Evolutionary conservation across 495 filamentous ascomycete species (phyloP).

Genomic region (Penicillium desertorum): DNA sequence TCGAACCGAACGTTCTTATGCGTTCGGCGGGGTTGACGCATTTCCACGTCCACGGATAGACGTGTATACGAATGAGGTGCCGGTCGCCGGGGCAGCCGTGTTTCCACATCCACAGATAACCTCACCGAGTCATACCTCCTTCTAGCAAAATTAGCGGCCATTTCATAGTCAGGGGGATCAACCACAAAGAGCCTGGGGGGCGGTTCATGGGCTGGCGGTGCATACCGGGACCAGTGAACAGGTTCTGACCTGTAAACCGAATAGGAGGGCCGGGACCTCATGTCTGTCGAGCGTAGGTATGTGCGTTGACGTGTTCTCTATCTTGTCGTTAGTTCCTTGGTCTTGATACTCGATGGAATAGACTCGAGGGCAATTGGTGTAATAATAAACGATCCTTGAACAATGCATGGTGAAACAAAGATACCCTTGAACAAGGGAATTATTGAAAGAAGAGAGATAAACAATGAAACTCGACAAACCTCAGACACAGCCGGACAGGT

Average conservation of each 20-base stretch:
- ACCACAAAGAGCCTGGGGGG: not conserved
- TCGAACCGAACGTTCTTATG: not conserved
- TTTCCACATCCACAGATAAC: too few species aligned
- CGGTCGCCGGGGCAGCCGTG: too few species aligned
- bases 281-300: not conserved
- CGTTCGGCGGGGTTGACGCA: too few species aligned
- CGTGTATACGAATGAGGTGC: too few species aligned
- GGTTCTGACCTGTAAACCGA: not conserved
- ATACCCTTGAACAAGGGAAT: not conserved
- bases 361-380: not conserved
- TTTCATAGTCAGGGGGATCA: not conserved
- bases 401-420: conserved; percentile 4
- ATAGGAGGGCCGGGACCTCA: not conserved
- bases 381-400: not conserved
- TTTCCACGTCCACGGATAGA: too few species aligned
- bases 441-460: not conserved
- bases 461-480: not conserved
- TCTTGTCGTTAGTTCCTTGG: not conserved
- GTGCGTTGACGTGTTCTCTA: not conserved
- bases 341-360: not conserved
- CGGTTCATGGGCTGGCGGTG: not conserved
- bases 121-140: not conserved
- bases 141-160: not conserved
- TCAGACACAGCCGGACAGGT: not conserved
- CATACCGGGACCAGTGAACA: not conserved